These are phyloP conservation scores for Syzygium aqueum DNA, from an alignment of 345 rosid species.

Conservation along the genomic window DNA sequence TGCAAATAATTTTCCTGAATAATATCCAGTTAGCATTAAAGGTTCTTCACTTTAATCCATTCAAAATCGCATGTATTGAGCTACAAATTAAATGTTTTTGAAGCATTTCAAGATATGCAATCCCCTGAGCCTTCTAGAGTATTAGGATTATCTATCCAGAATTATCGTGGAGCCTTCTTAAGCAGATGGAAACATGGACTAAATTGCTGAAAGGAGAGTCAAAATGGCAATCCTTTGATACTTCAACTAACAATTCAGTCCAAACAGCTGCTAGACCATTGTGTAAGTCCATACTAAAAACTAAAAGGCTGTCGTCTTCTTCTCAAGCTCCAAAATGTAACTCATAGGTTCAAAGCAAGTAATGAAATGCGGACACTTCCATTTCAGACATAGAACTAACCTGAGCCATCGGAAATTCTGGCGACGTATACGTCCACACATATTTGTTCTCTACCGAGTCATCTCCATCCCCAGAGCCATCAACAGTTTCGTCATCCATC, in stretches of 20 bases:
- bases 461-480: not conserved
- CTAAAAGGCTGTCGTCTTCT: not conserved
- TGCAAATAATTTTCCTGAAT: constrained; percentile 18
- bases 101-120: not conserved
- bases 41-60: not conserved
- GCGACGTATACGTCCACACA: constrained; percentile 30
- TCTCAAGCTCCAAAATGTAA: not conserved
- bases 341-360: not conserved
- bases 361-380: not conserved
- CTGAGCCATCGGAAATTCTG: constrained; percentile 31
- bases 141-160: not conserved
- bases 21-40: not conserved
- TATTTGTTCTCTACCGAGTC: constrained; percentile 5
- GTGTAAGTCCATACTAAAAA: not conserved
- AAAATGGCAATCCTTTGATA: not conserved
- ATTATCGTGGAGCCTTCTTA: not conserved
- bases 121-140: not conserved
- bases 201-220: not conserved
- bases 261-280: not conserved
- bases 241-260: not conserved
- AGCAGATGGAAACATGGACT: not conserved
- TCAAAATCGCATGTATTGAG: not conserved
- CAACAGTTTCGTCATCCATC: not conserved
- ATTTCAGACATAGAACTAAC: constrained; percentile 4
- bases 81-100: not conserved